These are phyloP conservation scores for Corynascus novoguineensis DNA, from an alignment of 495 filamentous ascomycete species.

Conservation along the genomic window DNA sequence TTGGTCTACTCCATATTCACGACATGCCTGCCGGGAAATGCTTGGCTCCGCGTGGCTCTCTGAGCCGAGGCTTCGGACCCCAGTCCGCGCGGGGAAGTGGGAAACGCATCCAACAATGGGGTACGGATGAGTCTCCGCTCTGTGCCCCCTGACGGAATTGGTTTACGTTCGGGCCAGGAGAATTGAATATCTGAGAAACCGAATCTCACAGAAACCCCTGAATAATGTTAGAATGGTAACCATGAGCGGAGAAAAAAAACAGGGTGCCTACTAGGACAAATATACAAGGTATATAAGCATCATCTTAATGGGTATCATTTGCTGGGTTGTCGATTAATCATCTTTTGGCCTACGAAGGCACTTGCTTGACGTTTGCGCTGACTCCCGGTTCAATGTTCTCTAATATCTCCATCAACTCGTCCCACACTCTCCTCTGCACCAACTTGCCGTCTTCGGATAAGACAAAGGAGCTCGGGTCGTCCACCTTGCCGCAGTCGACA, in stretches of 20 bases:
- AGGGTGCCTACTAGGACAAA: no score
- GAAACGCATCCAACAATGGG: constrained; percentile 7
- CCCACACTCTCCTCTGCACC: constrained; percentile 27
- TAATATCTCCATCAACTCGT: constrained; percentile 29
- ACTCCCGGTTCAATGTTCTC: constrained; percentile 30
- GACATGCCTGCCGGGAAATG: constrained; percentile 1
- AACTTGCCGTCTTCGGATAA: constrained; percentile 22
- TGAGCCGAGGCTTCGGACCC: constrained; percentile 20
- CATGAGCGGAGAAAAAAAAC: no score
- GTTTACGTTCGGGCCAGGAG: no score
- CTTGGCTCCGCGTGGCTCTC: constrained; percentile 2
- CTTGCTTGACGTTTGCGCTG: constrained; percentile 15
- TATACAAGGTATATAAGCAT: no score
- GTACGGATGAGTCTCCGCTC: constrained; percentile 14
- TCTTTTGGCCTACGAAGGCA: not conserved
- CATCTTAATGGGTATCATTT: no score
- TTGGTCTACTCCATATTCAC: no score
- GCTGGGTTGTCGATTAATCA: not conserved
- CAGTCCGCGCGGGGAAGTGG: constrained; percentile 9
- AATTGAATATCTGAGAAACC: no score
- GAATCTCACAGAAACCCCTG: no score
- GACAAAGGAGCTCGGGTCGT: constrained; percentile 20
- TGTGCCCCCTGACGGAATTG: not conserved
- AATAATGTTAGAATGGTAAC: no score
- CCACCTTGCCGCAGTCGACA: constrained; percentile 27